A percentile compares a stretch with the other conserved stretches of the same genome.
Conservation (phyloP, 352 stramenopile species). For the Phytophthora colocasiae region DNA sequence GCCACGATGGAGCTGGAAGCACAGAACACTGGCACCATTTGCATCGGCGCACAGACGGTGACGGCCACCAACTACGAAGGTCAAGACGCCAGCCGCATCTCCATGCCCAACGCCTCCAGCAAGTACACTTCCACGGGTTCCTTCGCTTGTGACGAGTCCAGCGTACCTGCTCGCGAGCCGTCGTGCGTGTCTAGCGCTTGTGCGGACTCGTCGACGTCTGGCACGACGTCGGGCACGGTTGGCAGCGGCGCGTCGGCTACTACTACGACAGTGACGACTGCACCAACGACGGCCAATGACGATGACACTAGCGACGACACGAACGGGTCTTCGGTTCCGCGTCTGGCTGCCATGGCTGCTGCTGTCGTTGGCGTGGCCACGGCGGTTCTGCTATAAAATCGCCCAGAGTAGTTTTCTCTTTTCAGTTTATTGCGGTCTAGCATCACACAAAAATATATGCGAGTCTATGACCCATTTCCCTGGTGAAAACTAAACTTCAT, state of each 20-base stretch:
- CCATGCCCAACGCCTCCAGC: constrained; percentile 40
- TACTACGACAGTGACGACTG: constrained; percentile 14
- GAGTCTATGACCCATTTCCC: too few relatives aligned
- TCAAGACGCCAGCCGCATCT: constrained; percentile 32
- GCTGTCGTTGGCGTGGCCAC: constrained; percentile 12
- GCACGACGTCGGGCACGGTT: constrained; percentile 12
- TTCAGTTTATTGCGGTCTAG: background rate
- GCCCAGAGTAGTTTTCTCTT: constrained; percentile 3
- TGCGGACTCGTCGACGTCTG: constrained; percentile 11
- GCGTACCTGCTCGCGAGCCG: constrained; percentile 28
- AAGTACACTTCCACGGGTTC: constrained; percentile 39
- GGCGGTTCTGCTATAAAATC: constrained; percentile 22
- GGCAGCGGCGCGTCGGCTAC: constrained; percentile 13
- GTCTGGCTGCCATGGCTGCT: constrained; percentile 18
- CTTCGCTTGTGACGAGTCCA: constrained; percentile 28
- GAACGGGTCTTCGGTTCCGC: constrained; percentile 15
- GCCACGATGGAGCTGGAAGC: constrained; percentile 31
- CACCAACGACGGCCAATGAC: constrained; percentile 23
- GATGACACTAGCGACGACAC: constrained; percentile 30
- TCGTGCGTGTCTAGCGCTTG: constrained; percentile 29
- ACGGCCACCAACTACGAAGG: constrained; percentile 32
- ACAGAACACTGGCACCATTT: constrained; percentile 33
- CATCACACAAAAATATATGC: too few relatives aligned
- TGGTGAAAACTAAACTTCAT: too few relatives aligned
- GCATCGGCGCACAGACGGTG: constrained; percentile 25